Evolutionary conservation across 2,329 filamentous ascomycete species (phyloP).

Genomic region (Fusarium caatingaense): DNA sequence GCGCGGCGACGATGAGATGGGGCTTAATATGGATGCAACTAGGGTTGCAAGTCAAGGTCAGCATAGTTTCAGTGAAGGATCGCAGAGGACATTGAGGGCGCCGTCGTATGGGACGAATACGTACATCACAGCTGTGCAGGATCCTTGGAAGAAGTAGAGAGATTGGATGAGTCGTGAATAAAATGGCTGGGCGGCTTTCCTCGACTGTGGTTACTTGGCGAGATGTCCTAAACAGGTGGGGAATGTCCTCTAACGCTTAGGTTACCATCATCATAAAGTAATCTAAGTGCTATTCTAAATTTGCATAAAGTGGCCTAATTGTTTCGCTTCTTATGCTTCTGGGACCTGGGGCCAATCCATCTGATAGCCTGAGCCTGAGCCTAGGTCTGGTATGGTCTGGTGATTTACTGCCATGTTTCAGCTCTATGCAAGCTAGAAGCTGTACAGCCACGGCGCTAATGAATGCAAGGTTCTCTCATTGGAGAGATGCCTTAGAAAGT

Average conservation of each 20-base stretch:
- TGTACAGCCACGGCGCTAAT: not conserved
- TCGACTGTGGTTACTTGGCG: too few relatives aligned
- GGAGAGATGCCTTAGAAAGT: not conserved
- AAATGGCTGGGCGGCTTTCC: too few relatives aligned
- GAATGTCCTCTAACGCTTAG: too few relatives aligned
- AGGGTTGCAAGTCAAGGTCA: not conserved
- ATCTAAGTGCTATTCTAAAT: fast-evolving
- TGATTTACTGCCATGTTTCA: not conserved
- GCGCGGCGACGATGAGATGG: not conserved
- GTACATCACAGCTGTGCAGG: not conserved
- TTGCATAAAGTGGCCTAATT: not conserved
- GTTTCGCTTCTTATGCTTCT: not conserved
- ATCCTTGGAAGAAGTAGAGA: not conserved
- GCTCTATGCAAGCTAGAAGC: not conserved
- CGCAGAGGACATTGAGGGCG: not conserved
- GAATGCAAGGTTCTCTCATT: not conserved
- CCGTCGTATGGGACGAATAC: constrained; percentile 16
- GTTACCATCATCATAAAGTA: too few relatives aligned
- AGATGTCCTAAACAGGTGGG: too few relatives aligned
- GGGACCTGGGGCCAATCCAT: too few relatives aligned
- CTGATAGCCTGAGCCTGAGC: too few relatives aligned
- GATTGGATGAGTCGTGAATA: too few relatives aligned
- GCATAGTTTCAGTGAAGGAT: not conserved
- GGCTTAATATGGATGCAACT: not conserved
- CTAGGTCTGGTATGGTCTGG: too few relatives aligned